Conservation (phyloP, 2,329 filamentous ascomycete species). For the Tolypocladium guangdongense region DNA sequence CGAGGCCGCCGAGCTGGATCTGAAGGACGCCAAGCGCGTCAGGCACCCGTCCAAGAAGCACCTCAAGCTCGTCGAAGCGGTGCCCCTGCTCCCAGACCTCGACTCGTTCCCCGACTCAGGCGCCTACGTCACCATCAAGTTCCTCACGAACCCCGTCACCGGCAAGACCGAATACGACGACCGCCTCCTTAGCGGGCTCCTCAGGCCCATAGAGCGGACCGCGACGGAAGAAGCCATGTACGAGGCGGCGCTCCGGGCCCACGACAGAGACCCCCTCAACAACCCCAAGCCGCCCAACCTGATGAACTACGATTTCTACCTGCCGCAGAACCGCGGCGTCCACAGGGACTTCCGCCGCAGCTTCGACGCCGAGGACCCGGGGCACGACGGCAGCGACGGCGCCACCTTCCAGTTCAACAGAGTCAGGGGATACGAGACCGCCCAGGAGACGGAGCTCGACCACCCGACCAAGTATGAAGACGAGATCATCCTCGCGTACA, state of each 20-base stretch:
- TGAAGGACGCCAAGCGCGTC: conserved; percentile 42
- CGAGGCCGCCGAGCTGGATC: conserved; percentile 38
- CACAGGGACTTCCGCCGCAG: conserved; percentile 47
- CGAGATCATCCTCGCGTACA: conserved; percentile 49
- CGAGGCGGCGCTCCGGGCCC: conserved; percentile 37
- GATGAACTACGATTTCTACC: conserved; percentile 58
- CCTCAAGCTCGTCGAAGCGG: conserved; percentile 47
- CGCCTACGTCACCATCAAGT: conserved; percentile 60
- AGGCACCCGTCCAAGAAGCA: conserved; percentile 48
- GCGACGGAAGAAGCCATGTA: conserved; percentile 42
- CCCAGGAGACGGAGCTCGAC: conserved; percentile 44
- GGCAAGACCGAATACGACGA: conserved; percentile 41
- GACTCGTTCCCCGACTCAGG: conserved; percentile 60
- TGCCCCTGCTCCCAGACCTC: conserved; percentile 53
- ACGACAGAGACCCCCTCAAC: conserved; percentile 45
- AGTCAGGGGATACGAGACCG: conserved; percentile 54
- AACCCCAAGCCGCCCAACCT: conserved; percentile 45
- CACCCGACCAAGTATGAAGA: conserved; percentile 51
- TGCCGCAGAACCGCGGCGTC: conserved; percentile 36
- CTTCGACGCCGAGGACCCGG: conserved; percentile 46
- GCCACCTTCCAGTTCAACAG: conserved; percentile 55
- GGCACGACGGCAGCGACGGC: conserved; percentile 40
- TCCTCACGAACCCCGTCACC: conserved; percentile 52
- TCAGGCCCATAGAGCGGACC: conserved; percentile 47
- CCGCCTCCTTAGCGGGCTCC: conserved; percentile 49